Conservation (phyloP, 257 asterid species). For the Plantago ovata region DNA sequence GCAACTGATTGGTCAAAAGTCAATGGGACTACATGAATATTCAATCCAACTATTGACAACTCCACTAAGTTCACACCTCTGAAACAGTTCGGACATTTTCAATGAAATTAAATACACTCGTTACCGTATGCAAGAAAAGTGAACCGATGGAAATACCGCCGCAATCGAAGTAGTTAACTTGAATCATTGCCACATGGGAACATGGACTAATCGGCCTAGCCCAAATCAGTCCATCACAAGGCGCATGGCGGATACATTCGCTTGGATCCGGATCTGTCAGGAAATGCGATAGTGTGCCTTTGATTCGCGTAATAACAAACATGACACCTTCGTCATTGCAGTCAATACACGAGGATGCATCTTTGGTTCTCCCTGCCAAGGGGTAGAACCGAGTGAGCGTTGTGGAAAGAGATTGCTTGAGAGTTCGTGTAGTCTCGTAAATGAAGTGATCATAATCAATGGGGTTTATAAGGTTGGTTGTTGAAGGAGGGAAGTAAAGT, state of each 20-base stretch:
- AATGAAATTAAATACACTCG: no score
- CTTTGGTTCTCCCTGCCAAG: slow-evolving; percentile 36
- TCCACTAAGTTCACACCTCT: no score
- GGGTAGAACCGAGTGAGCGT: slow-evolving; percentile 37
- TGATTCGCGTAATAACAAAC: slow-evolving; percentile 23
- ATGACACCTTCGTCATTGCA: slow-evolving; percentile 38
- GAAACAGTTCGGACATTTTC: no score
- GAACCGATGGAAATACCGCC: slow-evolving; percentile 36
- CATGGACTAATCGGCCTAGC: slow-evolving; percentile 30
- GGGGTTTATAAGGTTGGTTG: not conserved
- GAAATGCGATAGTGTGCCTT: slow-evolving; percentile 17
- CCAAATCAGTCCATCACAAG: slow-evolving; percentile 23
- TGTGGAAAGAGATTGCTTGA: slow-evolving; percentile 33
- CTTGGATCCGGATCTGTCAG: slow-evolving; percentile 22
- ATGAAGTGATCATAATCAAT: not conserved
- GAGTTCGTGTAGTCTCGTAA: slow-evolving; percentile 14
- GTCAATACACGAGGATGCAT: slow-evolving; percentile 23
- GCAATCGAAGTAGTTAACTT: slow-evolving; percentile 28
- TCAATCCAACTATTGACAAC: no score
- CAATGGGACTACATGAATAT: no score
- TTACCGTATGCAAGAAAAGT: slow-evolving; percentile 22
- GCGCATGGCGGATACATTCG: slow-evolving; percentile 24
- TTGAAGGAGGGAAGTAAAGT: slow-evolving; percentile 26
- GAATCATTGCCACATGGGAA: slow-evolving; percentile 26
- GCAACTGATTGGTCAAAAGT: no score